A percentile compares a stretch with the other conserved stretches of the same genome.
Conservation (phyloP, 2,329 filamentous ascomycete genomes). For the Trichoderma afroharzianum region DNA sequence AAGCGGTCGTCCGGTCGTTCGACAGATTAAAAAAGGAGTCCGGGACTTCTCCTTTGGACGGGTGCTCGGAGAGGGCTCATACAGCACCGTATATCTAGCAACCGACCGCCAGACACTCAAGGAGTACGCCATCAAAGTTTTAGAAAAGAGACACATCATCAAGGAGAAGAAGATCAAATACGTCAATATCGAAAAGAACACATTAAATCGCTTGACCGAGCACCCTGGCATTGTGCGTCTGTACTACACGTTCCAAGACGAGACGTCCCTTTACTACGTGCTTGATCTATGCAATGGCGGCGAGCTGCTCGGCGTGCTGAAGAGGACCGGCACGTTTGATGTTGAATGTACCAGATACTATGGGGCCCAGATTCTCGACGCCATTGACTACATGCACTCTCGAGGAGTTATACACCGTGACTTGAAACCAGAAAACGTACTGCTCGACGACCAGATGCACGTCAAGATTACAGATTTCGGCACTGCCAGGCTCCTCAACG, state of each 20-base stretch:
- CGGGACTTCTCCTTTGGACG: constrained; percentile 93
- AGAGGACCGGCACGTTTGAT: constrained; percentile 92
- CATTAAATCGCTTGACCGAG: constrained; percentile 89
- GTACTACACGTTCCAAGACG: constrained; percentile 98
- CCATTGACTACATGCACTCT: constrained; percentile 97
- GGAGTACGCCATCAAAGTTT: constrained; percentile 96
- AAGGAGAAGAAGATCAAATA: constrained; percentile 99
- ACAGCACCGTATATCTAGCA: constrained; percentile 91
- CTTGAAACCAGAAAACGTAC: constrained; percentile 93
- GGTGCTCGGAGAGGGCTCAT: constrained; percentile 90
- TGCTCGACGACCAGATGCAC: constrained; percentile 93
- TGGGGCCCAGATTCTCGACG: constrained; percentile 89
- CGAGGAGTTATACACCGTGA: constrained; percentile 95
- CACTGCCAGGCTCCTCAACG: constrained; percentile 81
- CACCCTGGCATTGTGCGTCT: constrained; percentile 94
- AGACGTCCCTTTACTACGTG: constrained; percentile 93
- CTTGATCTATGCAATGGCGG: constrained; percentile 89
- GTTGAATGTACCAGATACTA: constrained; percentile 94
- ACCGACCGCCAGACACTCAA: constrained; percentile 91
- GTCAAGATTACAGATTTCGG: constrained; percentile 99
- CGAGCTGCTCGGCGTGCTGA: constrained; percentile 86
- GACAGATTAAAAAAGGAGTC: constrained; percentile 92
- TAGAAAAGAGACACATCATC: constrained; percentile 98
- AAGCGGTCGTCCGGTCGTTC: constrained; percentile 74
- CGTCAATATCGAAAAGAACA: constrained; percentile 99